phyloP scores from a whole-genome alignment of 2,329 filamentous ascomycete species.

The Pseudovirgaria hyperparasitica region DNA sequence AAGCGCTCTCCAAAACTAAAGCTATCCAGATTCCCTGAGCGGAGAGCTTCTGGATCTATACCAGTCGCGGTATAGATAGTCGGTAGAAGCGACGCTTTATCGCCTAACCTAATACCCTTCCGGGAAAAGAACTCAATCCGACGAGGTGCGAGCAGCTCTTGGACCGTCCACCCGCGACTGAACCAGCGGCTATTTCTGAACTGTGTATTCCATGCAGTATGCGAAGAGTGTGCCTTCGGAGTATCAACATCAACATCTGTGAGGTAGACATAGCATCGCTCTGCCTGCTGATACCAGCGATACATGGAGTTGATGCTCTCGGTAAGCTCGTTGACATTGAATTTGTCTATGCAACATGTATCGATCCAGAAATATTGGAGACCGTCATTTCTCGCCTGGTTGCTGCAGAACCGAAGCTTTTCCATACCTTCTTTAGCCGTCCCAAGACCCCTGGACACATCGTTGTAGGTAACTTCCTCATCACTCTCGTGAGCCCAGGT shows the following conservation, averaged over 20 bases:
- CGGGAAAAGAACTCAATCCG: conserved; percentile 2
- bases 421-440: conserved; percentile 3
- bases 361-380: conserved; percentile 2
- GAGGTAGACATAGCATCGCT: conserved; percentile 1
- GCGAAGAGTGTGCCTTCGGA: too few species aligned
- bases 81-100: conserved; percentile 7
- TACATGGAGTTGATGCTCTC: conserved; percentile 1
- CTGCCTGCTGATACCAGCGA: conserved; percentile 1
- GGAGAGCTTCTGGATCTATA: conserved; percentile 3
- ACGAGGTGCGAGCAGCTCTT: conserved; percentile 31
- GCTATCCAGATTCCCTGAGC: too few species aligned
- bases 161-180: conserved; percentile 6
- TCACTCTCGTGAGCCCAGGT: conserved; percentile 3
- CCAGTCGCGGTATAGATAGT: neutral
- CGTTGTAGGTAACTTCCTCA: conserved; percentile 5
- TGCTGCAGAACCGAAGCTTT: conserved; percentile 5
- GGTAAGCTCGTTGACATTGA: neutral
- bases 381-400: conserved; percentile 2
- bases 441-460: neutral
- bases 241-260: conserved; percentile 1
- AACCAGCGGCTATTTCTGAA: conserved; percentile 4
- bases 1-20: conserved; percentile 7
- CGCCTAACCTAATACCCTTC: conserved; percentile 6
- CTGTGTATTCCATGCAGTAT: neutral
- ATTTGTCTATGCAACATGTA: conserved; percentile 2